Evolutionary conservation across 2,329 filamentous ascomycete genomes (phyloP), one percentile per base, ranked within the genome.

Genomic region (Botrytis paeoniae): DNA sequence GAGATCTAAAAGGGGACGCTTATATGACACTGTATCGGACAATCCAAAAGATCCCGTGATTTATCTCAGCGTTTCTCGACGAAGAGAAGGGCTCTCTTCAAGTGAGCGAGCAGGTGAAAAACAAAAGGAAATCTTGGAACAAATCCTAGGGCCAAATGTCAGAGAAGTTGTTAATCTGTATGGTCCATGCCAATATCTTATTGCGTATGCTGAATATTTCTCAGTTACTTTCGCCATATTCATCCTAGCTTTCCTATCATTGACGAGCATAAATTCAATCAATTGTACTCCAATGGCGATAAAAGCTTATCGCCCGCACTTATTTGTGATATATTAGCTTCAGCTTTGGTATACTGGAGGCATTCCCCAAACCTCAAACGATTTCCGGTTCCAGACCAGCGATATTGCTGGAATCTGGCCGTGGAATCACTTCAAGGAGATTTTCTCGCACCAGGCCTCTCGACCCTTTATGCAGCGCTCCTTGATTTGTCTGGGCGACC

Each of bases 331-430:
- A 80, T 91, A 1, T 88, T 89, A 76, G 89, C 88, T 0, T 86
- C 88, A 77, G 85, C 86, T 0, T 79, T 89, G 4, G 84, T 87
- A 5, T 89, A 87, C 76, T 91, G 89, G 89, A 83, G 84, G 39
- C 84, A 85, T 70, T 85, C 82, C 82, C 0, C 80, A 82, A 6
- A 78, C 86, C 4, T 81, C 82, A 7, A 80, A 80, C 8, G 62
- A n/a, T 84, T 86, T 73, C 84, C 85, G 7, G 83, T 85, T 65
- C 88, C 89, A 0, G 88, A 91, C 77, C 83, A 84, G 59, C 85
- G 88, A 62, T 91, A 89, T 78, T 85, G 88, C 14, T 89, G 89
- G 84, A 91, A 91, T 73, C 84, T 89, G 73, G 88, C 88, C 10
- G 87, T 86, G 32, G 87, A 88, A 70, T 87, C 88, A 1, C 82